Base-by-base conservation (phyloP, 2,329 filamentous ascomycete genomes). In the Knoxdaviesia proteae region DNA sequence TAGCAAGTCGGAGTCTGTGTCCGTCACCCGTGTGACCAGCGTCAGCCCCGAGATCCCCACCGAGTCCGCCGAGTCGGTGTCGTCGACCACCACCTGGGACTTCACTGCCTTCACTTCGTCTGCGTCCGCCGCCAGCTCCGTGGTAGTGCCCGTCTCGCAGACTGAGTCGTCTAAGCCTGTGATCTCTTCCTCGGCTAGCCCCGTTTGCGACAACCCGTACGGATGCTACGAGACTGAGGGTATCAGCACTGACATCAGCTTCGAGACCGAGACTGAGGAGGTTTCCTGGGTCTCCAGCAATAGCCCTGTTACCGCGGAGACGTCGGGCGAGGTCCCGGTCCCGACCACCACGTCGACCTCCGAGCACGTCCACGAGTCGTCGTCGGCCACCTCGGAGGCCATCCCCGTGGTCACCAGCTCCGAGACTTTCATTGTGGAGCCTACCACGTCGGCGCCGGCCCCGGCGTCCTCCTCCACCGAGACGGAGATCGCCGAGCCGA, bases 141-240 rank as follows among this genome's bases (percentile, higher is more conserved):
- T n/a, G n/a, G n/a, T n/a, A n/a, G n/a, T n/a, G n/a, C n/a, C n/a
- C n/a, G n/a, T n/a, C n/a, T n/a, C 39, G 31, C 10, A 32, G 43
- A 41, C 34, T 30, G 34, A 32, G 9, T 41, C 36, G 11, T 20
- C 37, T 32, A n/a, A 40, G 33, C n/a, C 34, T 37, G 29, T 20
- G 7, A 7, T 32, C 20, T 20, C 44, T 9, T 34, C 37, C 33
- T 39, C 20, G 31, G 31, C 20, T 8, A 38, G 36, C 36, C 33
- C 20, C 32, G 34, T 29, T 36, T 45, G 43, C 20, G 43, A 45
- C 20, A 45, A 42, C 40, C 43, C 43, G 29, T 45, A 45, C 36
- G 43, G 43, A 20, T 45, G 43, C 40, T 20, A 32, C 10, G 38
- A 39, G 29, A 20, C 20, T 20, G 36, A 42, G 20, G 31, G n/a